Conservation (phyloP, 148 eudicot species). For the Cornus kousa region DNA sequence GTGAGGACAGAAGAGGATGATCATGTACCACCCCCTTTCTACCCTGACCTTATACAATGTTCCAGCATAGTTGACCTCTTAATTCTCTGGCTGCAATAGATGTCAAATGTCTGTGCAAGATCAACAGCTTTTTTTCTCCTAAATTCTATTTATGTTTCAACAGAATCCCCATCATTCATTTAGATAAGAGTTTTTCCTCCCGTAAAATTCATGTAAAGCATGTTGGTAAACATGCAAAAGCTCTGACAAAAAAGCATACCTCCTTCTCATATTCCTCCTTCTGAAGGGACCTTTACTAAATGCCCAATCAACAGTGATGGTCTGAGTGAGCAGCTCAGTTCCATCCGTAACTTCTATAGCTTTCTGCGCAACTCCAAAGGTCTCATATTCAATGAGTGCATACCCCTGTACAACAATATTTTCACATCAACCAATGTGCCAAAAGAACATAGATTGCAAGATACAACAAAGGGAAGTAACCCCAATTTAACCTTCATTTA, state of each 20-base stretch:
- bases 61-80: too few species aligned
- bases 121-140: too few species aligned
- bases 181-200: not conserved
- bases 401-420: conserved; percentile 59
- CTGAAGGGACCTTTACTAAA: conserved; percentile 82
- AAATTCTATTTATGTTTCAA: too few species aligned
- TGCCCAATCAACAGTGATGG: conserved; percentile 84
- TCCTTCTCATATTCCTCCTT: conserved; percentile 52
- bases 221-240: not conserved
- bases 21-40: too few species aligned
- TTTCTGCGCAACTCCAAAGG: conserved; percentile 63
- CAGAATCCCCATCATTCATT: not conserved
- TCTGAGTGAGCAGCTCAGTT: conserved; percentile 65
- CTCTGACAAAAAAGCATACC: conserved; percentile 36
- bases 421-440: not conserved
- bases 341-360: conserved; percentile 71
- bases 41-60: too few species aligned
- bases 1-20: too few species aligned
- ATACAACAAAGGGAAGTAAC: not conserved
- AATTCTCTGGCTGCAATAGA: too few species aligned
- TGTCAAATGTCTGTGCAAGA: too few species aligned
- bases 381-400: conserved; percentile 86
- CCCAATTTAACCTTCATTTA: not conserved
- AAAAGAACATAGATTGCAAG: conserved; percentile 9
- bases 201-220: not conserved